Conservation (phyloP, 78 protist species). For the Salpingoeca rosetta region DNA sequence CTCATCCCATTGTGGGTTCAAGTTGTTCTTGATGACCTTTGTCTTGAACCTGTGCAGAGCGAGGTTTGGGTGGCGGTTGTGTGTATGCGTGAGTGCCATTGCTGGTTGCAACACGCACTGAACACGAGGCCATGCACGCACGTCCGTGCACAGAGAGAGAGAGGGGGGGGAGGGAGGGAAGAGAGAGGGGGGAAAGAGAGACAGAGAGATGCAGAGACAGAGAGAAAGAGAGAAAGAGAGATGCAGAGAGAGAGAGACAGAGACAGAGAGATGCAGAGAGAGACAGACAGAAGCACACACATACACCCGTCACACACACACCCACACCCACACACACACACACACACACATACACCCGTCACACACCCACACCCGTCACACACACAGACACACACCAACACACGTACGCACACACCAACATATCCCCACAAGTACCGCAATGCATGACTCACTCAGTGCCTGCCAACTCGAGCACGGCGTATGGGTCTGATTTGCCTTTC, state of each 20-base stretch:
- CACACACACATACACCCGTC: too few relatives aligned
- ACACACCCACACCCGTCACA: too few relatives aligned
- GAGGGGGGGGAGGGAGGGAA: not conserved
- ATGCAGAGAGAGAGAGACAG: not conserved
- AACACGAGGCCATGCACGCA: too few relatives aligned
- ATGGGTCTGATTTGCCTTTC: not conserved
- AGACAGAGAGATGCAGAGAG: not conserved
- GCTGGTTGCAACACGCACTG: too few relatives aligned
- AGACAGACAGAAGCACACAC: not conserved
- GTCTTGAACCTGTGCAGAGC: not conserved
- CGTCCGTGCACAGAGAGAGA: not conserved
- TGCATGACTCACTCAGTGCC: too few relatives aligned
- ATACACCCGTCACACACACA: not conserved
- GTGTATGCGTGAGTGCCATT: too few relatives aligned
- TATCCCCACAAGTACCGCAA: too few relatives aligned
- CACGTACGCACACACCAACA: too few relatives aligned
- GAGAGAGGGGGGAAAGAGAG: not conserved
- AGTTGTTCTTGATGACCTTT: not conserved
- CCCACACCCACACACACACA: too few relatives aligned
- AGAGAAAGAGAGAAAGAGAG: not conserved
- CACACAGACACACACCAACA: too few relatives aligned
- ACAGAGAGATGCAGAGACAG: not conserved
- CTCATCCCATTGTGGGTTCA: slow-evolving; percentile 2
- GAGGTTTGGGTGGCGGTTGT: too few relatives aligned
- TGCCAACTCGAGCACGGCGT: not conserved